A percentile compares a stretch with the other conserved stretches of the same genome.
These are phyloP conservation scores for Abrus pulchellus DNA, from an alignment of 306 rosid species.

Conservation along the genomic window DNA sequence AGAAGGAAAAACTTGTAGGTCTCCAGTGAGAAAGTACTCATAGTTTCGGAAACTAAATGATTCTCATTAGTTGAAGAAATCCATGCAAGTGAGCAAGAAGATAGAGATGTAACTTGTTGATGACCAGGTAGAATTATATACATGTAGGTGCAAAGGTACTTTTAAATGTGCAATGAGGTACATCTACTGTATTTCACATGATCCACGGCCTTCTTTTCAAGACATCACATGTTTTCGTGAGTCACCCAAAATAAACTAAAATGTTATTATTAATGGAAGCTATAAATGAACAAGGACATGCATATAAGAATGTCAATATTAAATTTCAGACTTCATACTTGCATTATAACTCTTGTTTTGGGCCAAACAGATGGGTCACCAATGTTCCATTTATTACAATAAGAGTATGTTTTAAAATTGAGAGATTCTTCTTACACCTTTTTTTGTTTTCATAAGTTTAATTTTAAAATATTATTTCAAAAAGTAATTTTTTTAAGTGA, in stretches of 20 bases:
- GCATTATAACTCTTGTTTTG: neutral
- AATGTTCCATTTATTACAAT: too few relatives aligned
- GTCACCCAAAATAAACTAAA: conserved; percentile 44
- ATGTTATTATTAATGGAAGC: neutral
- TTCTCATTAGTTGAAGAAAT: conserved; percentile 27
- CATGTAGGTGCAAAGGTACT: conserved; percentile 35
- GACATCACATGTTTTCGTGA: conserved; percentile 65
- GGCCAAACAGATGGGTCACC: neutral
- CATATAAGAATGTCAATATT: conserved; percentile 26
- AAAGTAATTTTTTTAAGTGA: too few relatives aligned
- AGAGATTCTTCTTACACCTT: too few relatives aligned
- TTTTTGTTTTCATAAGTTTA: too few relatives aligned
- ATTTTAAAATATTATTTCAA: too few relatives aligned
- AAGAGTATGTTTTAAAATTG: too few relatives aligned
- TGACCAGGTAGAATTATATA: conserved; percentile 18
- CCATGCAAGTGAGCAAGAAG: neutral
- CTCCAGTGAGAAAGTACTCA: conserved; percentile 53
- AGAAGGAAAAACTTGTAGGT: conserved; percentile 48
- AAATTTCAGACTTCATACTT: neutral
- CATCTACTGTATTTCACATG: conserved; percentile 74
- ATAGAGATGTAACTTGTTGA: conserved; percentile 15
- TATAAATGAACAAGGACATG: conserved; percentile 6
- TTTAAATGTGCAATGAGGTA: conserved; percentile 63
- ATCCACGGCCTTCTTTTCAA: conserved; percentile 69
- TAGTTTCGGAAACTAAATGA: conserved; percentile 13